Conservation (phyloP, 495 filamentous ascomycete genomes). For the Staphylotrichum tortipilum region DNA sequence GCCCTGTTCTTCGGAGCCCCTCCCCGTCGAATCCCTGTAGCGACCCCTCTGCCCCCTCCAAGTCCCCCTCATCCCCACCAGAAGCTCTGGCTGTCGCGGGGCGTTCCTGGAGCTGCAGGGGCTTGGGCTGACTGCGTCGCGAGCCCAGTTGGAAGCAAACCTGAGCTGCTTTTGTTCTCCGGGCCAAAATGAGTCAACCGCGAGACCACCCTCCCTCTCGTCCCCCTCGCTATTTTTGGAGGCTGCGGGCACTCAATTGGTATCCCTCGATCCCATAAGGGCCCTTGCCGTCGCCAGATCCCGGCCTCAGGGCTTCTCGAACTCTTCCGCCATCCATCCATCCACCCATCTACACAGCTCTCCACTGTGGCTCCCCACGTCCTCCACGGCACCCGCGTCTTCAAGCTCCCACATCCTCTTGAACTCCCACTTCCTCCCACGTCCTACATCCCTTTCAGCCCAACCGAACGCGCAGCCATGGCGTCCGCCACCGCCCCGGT, state of each 20-base stretch:
- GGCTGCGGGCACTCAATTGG: background rate
- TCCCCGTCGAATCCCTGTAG: slow-evolving; percentile 13
- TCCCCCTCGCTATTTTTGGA: background rate
- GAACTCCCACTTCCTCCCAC: background rate
- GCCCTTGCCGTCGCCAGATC: background rate
- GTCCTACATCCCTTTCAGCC: too few relatives aligned
- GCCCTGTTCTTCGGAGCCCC: slow-evolving; percentile 4
- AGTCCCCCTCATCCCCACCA: too few relatives aligned
- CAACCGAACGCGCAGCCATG: background rate
- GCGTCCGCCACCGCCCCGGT: background rate
- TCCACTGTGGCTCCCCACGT: too few relatives aligned
- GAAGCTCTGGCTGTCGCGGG: slow-evolving; percentile 14
- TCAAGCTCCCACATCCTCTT: too few relatives aligned
- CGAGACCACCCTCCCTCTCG: background rate
- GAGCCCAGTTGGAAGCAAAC: too few relatives aligned
- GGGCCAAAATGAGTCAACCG: slow-evolving; percentile 22
- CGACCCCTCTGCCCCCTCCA: too few relatives aligned
- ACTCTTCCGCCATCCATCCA: background rate
- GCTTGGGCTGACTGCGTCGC: background rate
- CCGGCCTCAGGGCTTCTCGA: too few relatives aligned
- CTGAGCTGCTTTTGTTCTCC: slow-evolving; percentile 4
- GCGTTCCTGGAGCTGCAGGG: background rate
- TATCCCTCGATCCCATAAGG: background rate
- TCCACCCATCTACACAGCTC: too few relatives aligned
- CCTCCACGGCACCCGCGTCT: too few relatives aligned